phyloP scores from a whole-genome alignment of 306 rosid genomes.

The Luffa acutangula region DNA sequence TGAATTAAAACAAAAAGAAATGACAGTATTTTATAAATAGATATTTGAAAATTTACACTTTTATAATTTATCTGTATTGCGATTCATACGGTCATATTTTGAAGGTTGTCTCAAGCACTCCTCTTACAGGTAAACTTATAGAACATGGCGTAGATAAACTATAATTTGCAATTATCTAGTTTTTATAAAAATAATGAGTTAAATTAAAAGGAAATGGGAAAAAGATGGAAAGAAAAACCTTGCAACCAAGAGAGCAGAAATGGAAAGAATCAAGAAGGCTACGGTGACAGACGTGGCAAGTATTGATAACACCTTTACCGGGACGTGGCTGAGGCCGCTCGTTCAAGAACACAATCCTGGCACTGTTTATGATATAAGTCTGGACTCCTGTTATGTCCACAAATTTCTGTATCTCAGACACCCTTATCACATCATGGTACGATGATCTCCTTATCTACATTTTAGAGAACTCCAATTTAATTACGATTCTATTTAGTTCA shows the following conservation, averaged over 20 bases:
- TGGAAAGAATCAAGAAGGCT: constrained; percentile 52
- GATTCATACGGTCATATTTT: too few species aligned
- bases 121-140: too few species aligned
- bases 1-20: too few species aligned
- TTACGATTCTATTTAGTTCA: not conserved
- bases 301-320: constrained; percentile 49
- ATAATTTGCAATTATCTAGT: not conserved
- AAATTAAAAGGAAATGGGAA: not conserved
- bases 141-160: too few species aligned
- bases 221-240: constrained; percentile 21
- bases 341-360: constrained; percentile 59
- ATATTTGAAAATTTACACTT: too few species aligned
- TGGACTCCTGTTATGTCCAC: constrained; percentile 55
- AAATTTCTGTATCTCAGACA: constrained; percentile 51
- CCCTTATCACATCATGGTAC: constrained; percentile 72
- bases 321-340: constrained; percentile 65
- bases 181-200: not conserved
- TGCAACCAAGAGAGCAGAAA: constrained; percentile 66
- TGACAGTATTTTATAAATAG: too few species aligned
- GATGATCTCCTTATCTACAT: constrained; percentile 58
- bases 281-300: constrained; percentile 48
- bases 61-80: too few species aligned
- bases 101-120: too few species aligned
- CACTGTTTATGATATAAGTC: constrained; percentile 56
- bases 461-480: not conserved